phyloP scores from a whole-genome alignment of 257 asterid genomes.

The Coffea canephora region DNA sequence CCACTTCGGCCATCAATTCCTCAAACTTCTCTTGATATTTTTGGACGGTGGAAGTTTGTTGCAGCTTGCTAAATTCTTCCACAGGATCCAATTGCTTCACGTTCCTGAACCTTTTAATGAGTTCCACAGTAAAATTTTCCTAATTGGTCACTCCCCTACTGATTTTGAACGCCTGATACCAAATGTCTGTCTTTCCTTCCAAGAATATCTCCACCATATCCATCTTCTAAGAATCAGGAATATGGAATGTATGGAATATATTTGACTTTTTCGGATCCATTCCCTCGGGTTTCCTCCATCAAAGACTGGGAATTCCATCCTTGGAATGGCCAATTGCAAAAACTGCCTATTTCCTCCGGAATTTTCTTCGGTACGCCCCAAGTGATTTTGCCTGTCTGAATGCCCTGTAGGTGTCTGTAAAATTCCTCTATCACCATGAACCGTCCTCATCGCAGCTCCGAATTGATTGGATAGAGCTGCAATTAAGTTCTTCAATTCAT shows the following conservation, averaged over 20 bases:
- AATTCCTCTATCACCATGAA: not conserved
- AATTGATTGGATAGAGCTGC: too few relatives aligned
- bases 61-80: not conserved
- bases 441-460: too few relatives aligned
- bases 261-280: not conserved
- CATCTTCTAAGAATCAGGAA: too few relatives aligned
- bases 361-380: too few relatives aligned
- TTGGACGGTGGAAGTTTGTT: too few relatives aligned
- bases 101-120: not conserved
- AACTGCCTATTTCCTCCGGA: too few relatives aligned
- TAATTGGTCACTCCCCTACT: too few relatives aligned
- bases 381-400: not conserved
- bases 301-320: too few relatives aligned
- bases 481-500: too few relatives aligned
- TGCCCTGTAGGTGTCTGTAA: not conserved
- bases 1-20: too few relatives aligned
- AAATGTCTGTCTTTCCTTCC: not conserved
- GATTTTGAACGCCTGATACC: not conserved
- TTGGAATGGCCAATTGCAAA: not conserved
- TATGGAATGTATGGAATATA: too few relatives aligned
- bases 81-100: not conserved
- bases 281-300: not conserved
- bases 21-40: not conserved
- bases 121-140: not conserved
- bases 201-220: not conserved